A percentile compares a stretch with the other conserved stretches of the same genome.
These are phyloP conservation scores for Ustilago loliicola DNA, from an alignment of 1,284 basidiomycete genomes.

Conservation along the genomic window DNA sequence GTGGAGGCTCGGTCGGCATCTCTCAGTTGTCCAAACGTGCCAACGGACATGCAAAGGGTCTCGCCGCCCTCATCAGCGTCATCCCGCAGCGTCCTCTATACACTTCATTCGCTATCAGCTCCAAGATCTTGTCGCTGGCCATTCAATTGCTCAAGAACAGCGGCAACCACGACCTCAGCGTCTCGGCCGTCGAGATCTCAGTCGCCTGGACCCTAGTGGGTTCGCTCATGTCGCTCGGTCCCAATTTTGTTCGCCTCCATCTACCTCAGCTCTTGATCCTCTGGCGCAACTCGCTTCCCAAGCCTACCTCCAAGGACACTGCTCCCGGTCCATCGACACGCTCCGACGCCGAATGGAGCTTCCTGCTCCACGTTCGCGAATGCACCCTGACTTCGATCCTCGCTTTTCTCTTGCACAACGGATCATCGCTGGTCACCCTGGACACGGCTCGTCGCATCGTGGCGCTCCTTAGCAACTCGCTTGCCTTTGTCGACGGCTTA, in stretches of 20 bases:
- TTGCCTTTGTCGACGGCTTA: conserved; percentile 84
- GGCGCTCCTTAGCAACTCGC: conserved; percentile 86
- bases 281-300: conserved; percentile 96
- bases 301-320: conserved; percentile 86
- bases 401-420: conserved; percentile 82
- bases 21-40: conserved; percentile 82
- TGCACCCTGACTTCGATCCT: conserved; percentile 89
- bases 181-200: conserved; percentile 88
- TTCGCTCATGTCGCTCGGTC: conserved; percentile 90
- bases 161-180: conserved; percentile 86
- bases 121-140: conserved; percentile 90
- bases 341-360: conserved; percentile 83
- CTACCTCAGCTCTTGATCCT: conserved; percentile 91
- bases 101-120: conserved; percentile 91
- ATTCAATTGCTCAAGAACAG: conserved; percentile 89
- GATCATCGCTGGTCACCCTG: conserved; percentile 82
- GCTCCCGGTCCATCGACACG: conserved; percentile 76
- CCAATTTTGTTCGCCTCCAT: conserved; percentile 91
- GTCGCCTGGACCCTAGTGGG: conserved; percentile 94
- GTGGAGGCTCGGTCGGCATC: conserved; percentile 68
- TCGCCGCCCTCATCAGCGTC: conserved; percentile 86
- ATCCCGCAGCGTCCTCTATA: conserved; percentile 90
- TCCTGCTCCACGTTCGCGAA: conserved; percentile 90
- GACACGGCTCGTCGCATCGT: conserved; percentile 90
- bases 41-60: conserved; percentile 87